Conservation (phyloP, 2,329 filamentous ascomycete species). For the Podosphaera xanthii region DNA sequence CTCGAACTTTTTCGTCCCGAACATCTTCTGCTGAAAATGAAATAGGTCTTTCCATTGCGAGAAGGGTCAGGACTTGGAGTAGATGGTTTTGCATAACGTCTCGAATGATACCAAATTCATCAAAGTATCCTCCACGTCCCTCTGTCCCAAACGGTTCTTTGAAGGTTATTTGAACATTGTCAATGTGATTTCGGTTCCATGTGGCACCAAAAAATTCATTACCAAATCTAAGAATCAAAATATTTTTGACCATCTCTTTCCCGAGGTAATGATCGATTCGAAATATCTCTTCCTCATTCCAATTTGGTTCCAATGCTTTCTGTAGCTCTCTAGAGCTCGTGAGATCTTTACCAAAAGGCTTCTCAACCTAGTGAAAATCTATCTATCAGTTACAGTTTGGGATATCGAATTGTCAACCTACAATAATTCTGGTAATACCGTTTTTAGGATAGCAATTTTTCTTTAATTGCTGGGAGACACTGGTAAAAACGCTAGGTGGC, state of each 20-base stretch:
- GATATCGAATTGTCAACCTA: conserved; percentile 22
- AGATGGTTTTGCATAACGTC: conserved; percentile 99
- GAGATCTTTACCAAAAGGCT: conserved; percentile 96
- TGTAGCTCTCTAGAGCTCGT: conserved; percentile 84
- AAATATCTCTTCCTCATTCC: conserved; percentile 97
- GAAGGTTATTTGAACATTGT: conserved; percentile 97
- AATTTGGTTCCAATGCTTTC: conserved; percentile 84
- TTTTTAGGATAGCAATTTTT: conserved; percentile 84
- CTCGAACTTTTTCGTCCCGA: conserved; percentile 93
- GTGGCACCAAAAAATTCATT: conserved; percentile 98
- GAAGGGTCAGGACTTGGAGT: conserved; percentile 81
- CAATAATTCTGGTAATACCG: conserved; percentile 84
- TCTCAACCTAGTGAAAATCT: conserved; percentile 52
- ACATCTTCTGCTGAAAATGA: conserved; percentile 97
- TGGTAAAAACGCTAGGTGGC: conserved; percentile 91
- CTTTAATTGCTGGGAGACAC: conserved; percentile 93
- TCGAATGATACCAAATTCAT: conserved; percentile 97
- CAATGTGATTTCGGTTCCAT: conserved; percentile 98
- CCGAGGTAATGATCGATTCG: conserved; percentile 98
- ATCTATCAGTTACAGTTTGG: conserved; percentile 6
- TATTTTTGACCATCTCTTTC: conserved; percentile 99
- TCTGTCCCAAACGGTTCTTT: conserved; percentile 99
- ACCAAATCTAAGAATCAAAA: conserved; percentile 88
- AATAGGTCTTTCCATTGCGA: conserved; percentile 95
- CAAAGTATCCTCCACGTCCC: conserved; percentile 93